Evolutionary conservation across 2,329 filamentous ascomycete genomes (phyloP), one percentile per base, ranked within the genome.

Genomic region (Beauveria brongniartii): DNA sequence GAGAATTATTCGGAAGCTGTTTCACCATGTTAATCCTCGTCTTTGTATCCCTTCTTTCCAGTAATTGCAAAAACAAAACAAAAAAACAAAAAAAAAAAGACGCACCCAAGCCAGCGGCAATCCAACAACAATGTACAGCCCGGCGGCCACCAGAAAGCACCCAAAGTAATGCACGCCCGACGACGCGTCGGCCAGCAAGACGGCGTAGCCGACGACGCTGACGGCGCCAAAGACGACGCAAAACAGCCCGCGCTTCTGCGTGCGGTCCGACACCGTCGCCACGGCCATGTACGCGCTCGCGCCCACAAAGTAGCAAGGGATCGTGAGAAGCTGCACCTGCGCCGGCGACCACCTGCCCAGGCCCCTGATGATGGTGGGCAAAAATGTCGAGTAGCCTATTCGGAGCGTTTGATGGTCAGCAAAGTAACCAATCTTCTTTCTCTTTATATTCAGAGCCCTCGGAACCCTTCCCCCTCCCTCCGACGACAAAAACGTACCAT

Each of bases 301-400:
- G 4, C 89, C 90, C 5, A 91, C 71, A 5, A 84, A 83, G 70
- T 92, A 92, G 72, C 88, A 91, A 0, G 90, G 90, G 52, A 93
- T 88, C 0, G 90, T 92, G 40, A 92, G 80, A 37, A 90, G 83
- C 71, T 92, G 89, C 6, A 90, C 83, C 68, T 89, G 79, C 0
- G 88, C 82, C 0, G 77, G 77, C 0, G 82, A 79, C 77, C 88
- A 90, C 12, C 67, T 63, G 3, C 88, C 86, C 56, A 92, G 82
- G 4, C 81, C 85, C 47, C 83, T 78, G 70, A 93, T 91, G 65
- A 93, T 92, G 5, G 88, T 91, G 0, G 90, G 90, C 50, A 93
- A 74, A 69, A 92, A 92, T 0, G 88, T 91, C 55, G 85, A 88
- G 71, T 86, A 92, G 5, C 89, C 88, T 80, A 26, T 3, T 16